Evolutionary conservation across 176 grass and related monocot species (phyloP), one percentile per base, ranked within the genome.

Genomic region (Cenchrus fungigraminus): DNA sequence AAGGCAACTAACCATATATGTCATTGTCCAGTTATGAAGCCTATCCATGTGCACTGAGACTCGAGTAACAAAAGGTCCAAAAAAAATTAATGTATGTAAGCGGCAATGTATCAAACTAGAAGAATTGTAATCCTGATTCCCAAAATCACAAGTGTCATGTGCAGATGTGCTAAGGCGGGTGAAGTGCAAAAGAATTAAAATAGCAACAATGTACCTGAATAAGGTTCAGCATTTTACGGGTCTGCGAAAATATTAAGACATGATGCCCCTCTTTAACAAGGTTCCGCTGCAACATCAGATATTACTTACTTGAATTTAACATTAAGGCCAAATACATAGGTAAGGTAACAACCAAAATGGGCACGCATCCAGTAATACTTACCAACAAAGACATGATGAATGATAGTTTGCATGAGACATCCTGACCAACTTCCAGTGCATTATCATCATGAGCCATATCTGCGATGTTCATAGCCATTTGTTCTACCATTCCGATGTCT

Each of bases 351-450:
- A 84, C 15, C 60, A 46, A 45, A 22, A 68, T 58, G 37, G 1
- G 22, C 60, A 87, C 79, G 32, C 32, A 55, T 69, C 45, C 73
- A 62, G 83, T 53, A 88, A 74, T 81, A 65, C 89, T 85, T 63
- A 95, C 93, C 89, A 95, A 74, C 68, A 98, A 94, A 40, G 89
- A 95, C 78, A 95, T 73, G 80, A 95, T 92, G 69, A 98, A 98
- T 84, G 78, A 65, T 89, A 98, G 87, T 74, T 98, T 98, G 96
- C 96, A 98, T 20, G 96, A 98, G 7, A 95, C 78, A 37, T 92
- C 89, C 45, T 83, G 88, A 95, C 87, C 83, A 68, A 91, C 82
- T 83, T 94, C 55, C 57, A 83, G 46, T 62, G 81, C 71, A 74
- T 85, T 53, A 75, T 90, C 86, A 80, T 88, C 63, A 56, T 87